Evolutionary conservation across 2,329 filamentous ascomycete genomes (phyloP).

Genomic region (Aspergillus persii): DNA sequence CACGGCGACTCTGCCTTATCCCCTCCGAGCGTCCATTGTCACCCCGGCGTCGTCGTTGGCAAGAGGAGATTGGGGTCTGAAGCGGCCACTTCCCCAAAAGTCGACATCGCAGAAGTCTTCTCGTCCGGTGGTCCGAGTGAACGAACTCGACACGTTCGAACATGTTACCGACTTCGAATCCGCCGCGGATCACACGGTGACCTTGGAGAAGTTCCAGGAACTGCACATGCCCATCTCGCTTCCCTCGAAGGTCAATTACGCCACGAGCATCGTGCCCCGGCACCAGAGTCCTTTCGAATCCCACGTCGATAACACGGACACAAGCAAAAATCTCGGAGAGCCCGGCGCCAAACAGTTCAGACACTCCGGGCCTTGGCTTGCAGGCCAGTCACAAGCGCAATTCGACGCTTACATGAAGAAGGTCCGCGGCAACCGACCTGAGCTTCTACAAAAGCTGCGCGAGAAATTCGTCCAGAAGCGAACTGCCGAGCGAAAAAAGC

Average conservation of each 20-base stretch:
- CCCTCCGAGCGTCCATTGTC: slow-evolving; percentile 79
- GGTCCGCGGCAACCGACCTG: slow-evolving; percentile 41
- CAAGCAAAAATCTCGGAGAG: slow-evolving; percentile 32
- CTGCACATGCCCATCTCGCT: slow-evolving; percentile 69
- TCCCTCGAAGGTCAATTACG: slow-evolving; percentile 33
- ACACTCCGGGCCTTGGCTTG: slow-evolving; percentile 58
- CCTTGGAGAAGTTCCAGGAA: slow-evolving; percentile 82
- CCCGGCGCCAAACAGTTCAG: slow-evolving; percentile 51
- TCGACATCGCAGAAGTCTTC: slow-evolving; percentile 67
- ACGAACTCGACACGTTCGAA: slow-evolving; percentile 78
- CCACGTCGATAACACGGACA: slow-evolving; percentile 45
- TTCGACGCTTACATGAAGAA: slow-evolving; percentile 53
- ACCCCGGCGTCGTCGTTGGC: slow-evolving; percentile 70
- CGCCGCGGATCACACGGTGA: slow-evolving; percentile 75
- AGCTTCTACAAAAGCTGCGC: slow-evolving; percentile 38
- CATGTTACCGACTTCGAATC: slow-evolving; percentile 86
- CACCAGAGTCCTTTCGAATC: slow-evolving; percentile 44
- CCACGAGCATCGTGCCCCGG: slow-evolving; percentile 25
- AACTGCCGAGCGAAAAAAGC: slow-evolving; percentile 34
- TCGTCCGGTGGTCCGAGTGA: slow-evolving; percentile 73
- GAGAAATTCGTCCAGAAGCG: slow-evolving; percentile 34
- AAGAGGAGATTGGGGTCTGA: slow-evolving; percentile 89
- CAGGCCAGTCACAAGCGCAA: slow-evolving; percentile 54
- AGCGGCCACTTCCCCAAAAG: slow-evolving; percentile 75
- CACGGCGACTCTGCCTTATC: slow-evolving; percentile 71